phyloP scores from a whole-genome alignment of 2,329 filamentous ascomycete genomes.

The Botrytis hyacinthi region DNA sequence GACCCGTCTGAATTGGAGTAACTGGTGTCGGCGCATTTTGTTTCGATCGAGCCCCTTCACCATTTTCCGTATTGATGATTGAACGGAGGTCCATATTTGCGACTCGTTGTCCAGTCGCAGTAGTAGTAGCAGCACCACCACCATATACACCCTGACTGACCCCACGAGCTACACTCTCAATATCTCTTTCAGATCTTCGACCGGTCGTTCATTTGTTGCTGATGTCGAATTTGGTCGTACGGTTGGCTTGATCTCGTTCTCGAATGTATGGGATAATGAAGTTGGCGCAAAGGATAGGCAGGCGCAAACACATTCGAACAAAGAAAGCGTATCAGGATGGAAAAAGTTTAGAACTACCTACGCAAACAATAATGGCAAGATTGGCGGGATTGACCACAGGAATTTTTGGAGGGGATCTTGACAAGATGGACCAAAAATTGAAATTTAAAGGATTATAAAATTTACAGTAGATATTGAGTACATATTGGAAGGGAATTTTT shows the following conservation, averaged over 20 bases:
- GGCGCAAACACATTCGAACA: slow-evolving; percentile 32
- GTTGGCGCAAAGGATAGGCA: slow-evolving; percentile 31
- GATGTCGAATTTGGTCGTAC: slow-evolving; percentile 14
- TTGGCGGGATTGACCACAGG: not conserved
- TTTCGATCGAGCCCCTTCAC: slow-evolving; percentile 32
- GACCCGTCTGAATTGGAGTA: slow-evolving; percentile 35
- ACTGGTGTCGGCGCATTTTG: slow-evolving; percentile 36
- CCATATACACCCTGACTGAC: slow-evolving; percentile 25
- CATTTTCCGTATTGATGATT: slow-evolving; percentile 48
- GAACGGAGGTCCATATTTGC: slow-evolving; percentile 51
- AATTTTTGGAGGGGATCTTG: not conserved
- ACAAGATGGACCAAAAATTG: not conserved
- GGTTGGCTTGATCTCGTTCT: slow-evolving; percentile 20
- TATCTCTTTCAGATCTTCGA: slow-evolving; percentile 19
- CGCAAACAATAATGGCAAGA: slow-evolving; percentile 19
- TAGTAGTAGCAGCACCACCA: slow-evolving; percentile 22
- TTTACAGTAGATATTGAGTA: not conserved
- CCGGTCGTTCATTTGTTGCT: slow-evolving; percentile 32
- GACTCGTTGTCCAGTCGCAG: slow-evolving; percentile 29
- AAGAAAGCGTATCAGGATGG: slow-evolving; percentile 19
- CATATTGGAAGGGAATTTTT: not conserved
- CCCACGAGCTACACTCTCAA: slow-evolving; percentile 30
- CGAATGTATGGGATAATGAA: slow-evolving; percentile 21
- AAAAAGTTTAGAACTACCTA: slow-evolving; percentile 19
- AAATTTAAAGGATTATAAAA: not conserved